Base-by-base conservation (phyloP, 2,329 filamentous ascomycete species). In the Thyridium curvatum region DNA sequence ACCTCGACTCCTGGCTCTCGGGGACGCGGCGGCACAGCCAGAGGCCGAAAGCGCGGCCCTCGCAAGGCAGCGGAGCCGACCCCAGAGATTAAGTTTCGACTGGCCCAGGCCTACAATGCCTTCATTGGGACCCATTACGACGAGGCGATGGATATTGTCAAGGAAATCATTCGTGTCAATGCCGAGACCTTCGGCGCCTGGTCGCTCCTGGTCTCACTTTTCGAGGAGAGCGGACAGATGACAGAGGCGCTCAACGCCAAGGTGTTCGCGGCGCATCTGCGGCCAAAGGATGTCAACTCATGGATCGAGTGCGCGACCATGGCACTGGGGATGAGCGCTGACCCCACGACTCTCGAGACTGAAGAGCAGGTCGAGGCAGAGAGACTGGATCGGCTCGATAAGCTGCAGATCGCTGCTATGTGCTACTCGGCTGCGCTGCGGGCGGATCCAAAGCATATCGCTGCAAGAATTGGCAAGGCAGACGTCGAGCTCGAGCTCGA, bases 81-180 rank as follows among this genome's bases (percentile, higher is more conserved):
- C 33, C 78, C 73, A 31, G 81, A 88, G 48, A 86, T 89, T 56
- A 86, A 82, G 51, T 68, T 75, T 31, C 68, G 82, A 32, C 69
- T 89, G 35, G 72, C 74, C 34, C 69, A 75, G 52, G 85, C 86
- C 3, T 85, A 80, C 42, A 71, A 81, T 43, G 77, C 79, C 4
- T 89, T 82, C 52, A 68, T 87, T 42, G 66, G 72, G 9, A 68
- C 72, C 18, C 69, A 82, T 15, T 79, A 82, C 45, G 69, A 76
- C 5, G 65, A 70, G 31, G 81, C 84, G 5, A 63, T 79, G 29
- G 69, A 72, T 13, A 64, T 75, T 16, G 72, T 78, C 8, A 69
- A 72, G 31, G 79, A 84, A 49, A 74, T 83, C 41, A 81, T 84
- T 50, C 71, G 79, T 37, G 79, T 84, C 53, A 84, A 84, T 45